Conservation (phyloP, 305 asterid genomes). For the Euphrasia arctica region DNA sequence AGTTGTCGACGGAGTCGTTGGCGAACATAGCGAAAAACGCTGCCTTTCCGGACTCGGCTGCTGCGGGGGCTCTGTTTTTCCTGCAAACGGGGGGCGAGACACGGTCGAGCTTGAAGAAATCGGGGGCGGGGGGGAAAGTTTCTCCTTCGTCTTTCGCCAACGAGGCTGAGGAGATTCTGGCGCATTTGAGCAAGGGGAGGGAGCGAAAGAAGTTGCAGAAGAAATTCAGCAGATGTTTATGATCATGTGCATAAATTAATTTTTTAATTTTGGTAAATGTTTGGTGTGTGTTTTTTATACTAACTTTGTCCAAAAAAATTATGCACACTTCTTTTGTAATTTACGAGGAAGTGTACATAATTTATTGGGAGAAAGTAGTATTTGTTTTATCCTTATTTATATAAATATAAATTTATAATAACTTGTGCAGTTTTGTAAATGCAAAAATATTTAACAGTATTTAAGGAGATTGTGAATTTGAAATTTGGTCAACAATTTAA, state of each 20-base stretch:
- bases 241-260: background rate
- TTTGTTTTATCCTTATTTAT: too few species aligned
- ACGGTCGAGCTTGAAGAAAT: background rate
- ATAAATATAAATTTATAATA: too few species aligned
- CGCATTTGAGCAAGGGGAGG: constrained; percentile 15
- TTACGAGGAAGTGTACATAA: too few species aligned
- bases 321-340: too few species aligned
- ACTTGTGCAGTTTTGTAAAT: too few species aligned
- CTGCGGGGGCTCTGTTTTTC: constrained; percentile 25
- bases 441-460: too few species aligned
- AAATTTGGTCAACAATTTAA: too few species aligned
- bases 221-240: constrained; percentile 5
- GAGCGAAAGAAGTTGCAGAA: constrained; percentile 23
- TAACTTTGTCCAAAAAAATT: too few species aligned
- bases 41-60: constrained; percentile 39
- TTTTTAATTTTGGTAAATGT: too few species aligned
- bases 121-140: constrained; percentile 5
- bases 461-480: too few species aligned
- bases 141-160: constrained; percentile 14
- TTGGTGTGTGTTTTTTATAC: too few species aligned
- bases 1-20: constrained; percentile 36
- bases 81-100: constrained; percentile 26
- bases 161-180: constrained; percentile 19
- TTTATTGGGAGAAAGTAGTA: too few species aligned
- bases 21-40: constrained; percentile 30